Conservation (phyloP, 1,284 basidiomycete genomes). For the Heliocybe sulcata region DNA sequence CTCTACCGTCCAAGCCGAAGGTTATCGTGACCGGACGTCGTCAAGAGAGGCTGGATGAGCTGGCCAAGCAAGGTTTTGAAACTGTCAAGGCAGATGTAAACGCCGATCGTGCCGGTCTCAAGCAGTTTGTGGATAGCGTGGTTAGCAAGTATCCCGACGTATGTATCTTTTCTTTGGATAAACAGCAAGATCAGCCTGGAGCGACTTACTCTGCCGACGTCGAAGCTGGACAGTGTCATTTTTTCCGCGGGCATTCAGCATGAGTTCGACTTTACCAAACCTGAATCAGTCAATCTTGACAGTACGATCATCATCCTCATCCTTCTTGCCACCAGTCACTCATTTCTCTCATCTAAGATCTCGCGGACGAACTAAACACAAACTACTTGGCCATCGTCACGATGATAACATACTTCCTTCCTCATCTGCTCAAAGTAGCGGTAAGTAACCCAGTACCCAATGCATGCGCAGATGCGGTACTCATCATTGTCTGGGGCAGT, state of each 20-base stretch:
- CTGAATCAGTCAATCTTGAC: constrained; percentile 37
- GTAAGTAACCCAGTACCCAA: constrained; percentile 23
- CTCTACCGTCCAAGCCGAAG: constrained; percentile 39
- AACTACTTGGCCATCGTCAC: constrained; percentile 50
- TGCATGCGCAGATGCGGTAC: background rate
- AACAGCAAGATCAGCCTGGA: too few relatives aligned
- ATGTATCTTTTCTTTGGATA: constrained; percentile 13
- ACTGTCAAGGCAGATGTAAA: constrained; percentile 37
- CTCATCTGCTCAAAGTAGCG: constrained; percentile 46
- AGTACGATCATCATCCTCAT: constrained; percentile 22
- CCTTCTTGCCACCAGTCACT: too few relatives aligned
- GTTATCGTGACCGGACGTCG: constrained; percentile 53
- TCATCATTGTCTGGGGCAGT: constrained; percentile 16
- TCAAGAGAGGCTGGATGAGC: constrained; percentile 41
- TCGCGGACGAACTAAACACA: constrained; percentile 42
- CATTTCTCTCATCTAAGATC: constrained; percentile 22
- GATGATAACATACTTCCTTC: constrained; percentile 42
- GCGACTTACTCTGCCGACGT: too few relatives aligned
- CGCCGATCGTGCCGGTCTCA: constrained; percentile 28
- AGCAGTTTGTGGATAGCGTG: constrained; percentile 31
- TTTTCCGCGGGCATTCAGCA: constrained; percentile 51
- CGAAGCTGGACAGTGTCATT: constrained; percentile 38
- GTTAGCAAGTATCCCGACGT: constrained; percentile 41
- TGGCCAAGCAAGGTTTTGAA: constrained; percentile 29
- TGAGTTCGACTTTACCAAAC: constrained; percentile 38